Evolutionary conservation across 148 eudicot genomes (phyloP).

Genomic region (Rhododendron mucronatum): DNA sequence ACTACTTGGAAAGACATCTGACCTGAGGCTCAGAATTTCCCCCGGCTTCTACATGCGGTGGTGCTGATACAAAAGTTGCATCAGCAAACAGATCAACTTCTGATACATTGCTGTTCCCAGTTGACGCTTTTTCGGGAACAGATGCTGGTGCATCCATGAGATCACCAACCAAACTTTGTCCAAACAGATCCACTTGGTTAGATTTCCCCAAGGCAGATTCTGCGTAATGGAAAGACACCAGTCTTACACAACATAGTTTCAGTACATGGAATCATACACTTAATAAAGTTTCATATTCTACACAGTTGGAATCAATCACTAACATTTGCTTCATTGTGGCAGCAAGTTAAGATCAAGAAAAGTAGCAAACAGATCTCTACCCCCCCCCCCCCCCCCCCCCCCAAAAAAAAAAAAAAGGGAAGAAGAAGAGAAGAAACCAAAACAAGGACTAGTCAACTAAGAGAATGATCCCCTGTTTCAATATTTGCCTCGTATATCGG

Average conservation of each 20-base stretch:
- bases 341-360: neutral
- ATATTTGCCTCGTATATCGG: neutral
- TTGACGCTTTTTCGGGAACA: conserved; percentile 39
- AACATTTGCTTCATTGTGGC: neutral
- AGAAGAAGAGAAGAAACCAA: neutral
- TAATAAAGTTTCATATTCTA: neutral
- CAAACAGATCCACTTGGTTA: conserved; percentile 78
- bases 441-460: neutral
- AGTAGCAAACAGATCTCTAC: neutral
- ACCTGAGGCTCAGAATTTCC: conserved; percentile 55
- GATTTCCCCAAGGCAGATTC: conserved; percentile 60
- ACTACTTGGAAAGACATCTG: conserved; percentile 2
- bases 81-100: conserved; percentile 94
- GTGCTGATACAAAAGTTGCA: conserved; percentile 90
- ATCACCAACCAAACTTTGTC: conserved; percentile 63
- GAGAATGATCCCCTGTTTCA: neutral
- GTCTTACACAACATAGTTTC: neutral
- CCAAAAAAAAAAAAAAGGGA: neutral
- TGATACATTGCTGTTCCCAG: conserved; percentile 37
- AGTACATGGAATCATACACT: neutral
- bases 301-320: neutral
- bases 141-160: conserved; percentile 61
- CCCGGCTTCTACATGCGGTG: conserved; percentile 40
- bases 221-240: conserved; percentile 22
- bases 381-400: no score